phyloP scores from a whole-genome alignment of 2,329 filamentous ascomycete species.

The Huntiella abstrusa region DNA sequence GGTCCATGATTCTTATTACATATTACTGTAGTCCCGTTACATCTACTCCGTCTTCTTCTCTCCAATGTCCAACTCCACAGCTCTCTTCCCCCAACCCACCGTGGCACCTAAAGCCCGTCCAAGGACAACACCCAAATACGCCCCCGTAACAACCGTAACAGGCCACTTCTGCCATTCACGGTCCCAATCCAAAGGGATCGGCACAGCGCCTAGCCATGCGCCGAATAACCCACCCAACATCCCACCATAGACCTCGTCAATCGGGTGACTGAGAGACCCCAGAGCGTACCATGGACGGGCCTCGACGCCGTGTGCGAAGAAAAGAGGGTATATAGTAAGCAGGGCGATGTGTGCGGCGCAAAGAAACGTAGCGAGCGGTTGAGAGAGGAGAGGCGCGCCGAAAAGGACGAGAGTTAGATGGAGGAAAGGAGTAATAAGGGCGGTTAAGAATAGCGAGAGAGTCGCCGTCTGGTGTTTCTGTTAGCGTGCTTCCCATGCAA shows the following conservation, averaged over 20 bases:
- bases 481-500: background rate
- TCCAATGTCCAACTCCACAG: conserved; percentile 14
- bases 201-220: conserved; percentile 83
- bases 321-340: conserved; percentile 57
- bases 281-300: conserved; percentile 50
- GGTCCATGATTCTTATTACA: background rate
- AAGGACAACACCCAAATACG: conserved; percentile 58
- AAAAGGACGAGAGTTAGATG: conserved; percentile 61
- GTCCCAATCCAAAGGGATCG: conserved; percentile 95
- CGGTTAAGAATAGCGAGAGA: conserved; percentile 38
- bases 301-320: conserved; percentile 74
- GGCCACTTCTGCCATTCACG: conserved; percentile 99
- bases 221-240: conserved; percentile 61
- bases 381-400: conserved; percentile 74
- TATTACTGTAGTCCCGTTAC: background rate
- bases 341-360: conserved; percentile 67
- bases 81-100: conserved; percentile 27
- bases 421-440: conserved; percentile 46
- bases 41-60: conserved; percentile 17
- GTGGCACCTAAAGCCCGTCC: conserved; percentile 45
- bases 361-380: conserved; percentile 59
- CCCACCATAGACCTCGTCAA: conserved; percentile 73
- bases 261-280: conserved; percentile 45
- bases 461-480: conserved; percentile 1
- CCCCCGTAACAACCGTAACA: conserved; percentile 69